phyloP scores from a whole-genome alignment of 2,329 filamentous ascomycete genomes.

The Microcyclosporella mali region DNA sequence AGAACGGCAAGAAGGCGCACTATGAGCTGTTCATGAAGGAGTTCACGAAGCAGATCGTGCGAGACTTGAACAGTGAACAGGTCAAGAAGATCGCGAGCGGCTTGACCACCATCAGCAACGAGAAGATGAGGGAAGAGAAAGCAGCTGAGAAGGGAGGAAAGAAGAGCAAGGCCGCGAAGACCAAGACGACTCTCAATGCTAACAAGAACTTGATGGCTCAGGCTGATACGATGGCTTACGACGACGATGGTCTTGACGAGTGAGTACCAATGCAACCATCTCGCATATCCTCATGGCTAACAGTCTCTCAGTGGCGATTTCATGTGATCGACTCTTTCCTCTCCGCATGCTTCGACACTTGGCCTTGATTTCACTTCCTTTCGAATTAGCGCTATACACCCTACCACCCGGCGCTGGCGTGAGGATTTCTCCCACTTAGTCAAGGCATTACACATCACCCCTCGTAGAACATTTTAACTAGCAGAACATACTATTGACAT shows the following conservation, averaged over 20 bases:
- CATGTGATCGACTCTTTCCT: slow-evolving; percentile 7
- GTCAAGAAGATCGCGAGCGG: slow-evolving; percentile 92
- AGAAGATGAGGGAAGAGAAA: slow-evolving; percentile 99
- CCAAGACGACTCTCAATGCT: slow-evolving; percentile 75
- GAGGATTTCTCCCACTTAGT: too few relatives aligned
- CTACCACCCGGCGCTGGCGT: too few relatives aligned
- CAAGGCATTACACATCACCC: too few relatives aligned
- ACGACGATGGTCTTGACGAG: slow-evolving; percentile 76
- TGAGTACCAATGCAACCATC: slow-evolving; percentile 47
- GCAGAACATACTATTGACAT: neutral
- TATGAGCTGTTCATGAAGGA: slow-evolving; percentile 88
- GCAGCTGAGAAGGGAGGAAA: slow-evolving; percentile 86
- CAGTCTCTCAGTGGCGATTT: slow-evolving; percentile 10
- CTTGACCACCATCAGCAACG: slow-evolving; percentile 85
- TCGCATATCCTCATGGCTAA: neutral
- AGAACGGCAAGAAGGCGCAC: slow-evolving; percentile 78
- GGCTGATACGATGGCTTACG: slow-evolving; percentile 71
- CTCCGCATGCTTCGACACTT: too few relatives aligned
- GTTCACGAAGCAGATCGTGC: slow-evolving; percentile 77
- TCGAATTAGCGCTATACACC: too few relatives aligned
- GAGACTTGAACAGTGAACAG: slow-evolving; percentile 83
- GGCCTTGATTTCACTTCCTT: too few relatives aligned
- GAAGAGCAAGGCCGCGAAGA: slow-evolving; percentile 96
- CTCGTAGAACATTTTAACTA: too few relatives aligned
- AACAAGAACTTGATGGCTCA: slow-evolving; percentile 49